Evolutionary conservation across 2,329 filamentous ascomycete genomes (phyloP), one percentile per base, ranked within the genome.

Genomic region (Sordariomycetes sp.): DNA sequence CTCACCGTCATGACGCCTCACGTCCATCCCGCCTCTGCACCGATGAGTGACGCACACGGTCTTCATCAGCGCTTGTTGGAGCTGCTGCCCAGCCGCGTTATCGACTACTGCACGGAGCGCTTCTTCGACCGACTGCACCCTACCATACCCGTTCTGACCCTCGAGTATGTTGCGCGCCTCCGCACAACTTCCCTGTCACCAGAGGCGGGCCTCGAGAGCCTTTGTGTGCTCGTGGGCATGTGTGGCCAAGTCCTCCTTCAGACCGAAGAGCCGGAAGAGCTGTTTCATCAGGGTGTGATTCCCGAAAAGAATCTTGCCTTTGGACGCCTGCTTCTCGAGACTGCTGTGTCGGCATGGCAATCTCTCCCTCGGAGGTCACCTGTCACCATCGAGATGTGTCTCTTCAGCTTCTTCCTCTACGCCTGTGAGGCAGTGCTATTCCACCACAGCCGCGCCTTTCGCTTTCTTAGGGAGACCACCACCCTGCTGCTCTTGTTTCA

Each of bases 351-450:
- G 1, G 47, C 53, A 0, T 54, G 64, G 30, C 54, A 58, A 24
- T 43, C 48, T 20, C 43, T 58, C 1, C 51, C 51, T 0, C 46
- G 55, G 4, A 49, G 47, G 19, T 50, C 55, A 10, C 57, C 50
- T 5, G 58, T 62, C 0, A 54, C 48, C 4, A 47, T 65, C 8
- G 55, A 64, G 26, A 51, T 55, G 21, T 58, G 61, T 10, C 48
- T 65, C 5, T 45, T 63, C 9, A 53, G 55, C 2, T 66, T 66
- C 41, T 64, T 66, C 32, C 50, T 66, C 14, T 66, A 66, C 33
- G 59, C 63, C 4, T 64, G 61, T 28, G 60, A 66, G 30, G 57
- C 59, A 2, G 48, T 53, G 9, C 44, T 64, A 6, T 59, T 56
- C 5, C 61, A 63, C 33, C 63, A 66, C 38, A 61, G 55, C 31